These are phyloP conservation scores for Trichoderma erinaceum DNA, from an alignment of 495 filamentous ascomycete genomes.

Conservation along the genomic window DNA sequence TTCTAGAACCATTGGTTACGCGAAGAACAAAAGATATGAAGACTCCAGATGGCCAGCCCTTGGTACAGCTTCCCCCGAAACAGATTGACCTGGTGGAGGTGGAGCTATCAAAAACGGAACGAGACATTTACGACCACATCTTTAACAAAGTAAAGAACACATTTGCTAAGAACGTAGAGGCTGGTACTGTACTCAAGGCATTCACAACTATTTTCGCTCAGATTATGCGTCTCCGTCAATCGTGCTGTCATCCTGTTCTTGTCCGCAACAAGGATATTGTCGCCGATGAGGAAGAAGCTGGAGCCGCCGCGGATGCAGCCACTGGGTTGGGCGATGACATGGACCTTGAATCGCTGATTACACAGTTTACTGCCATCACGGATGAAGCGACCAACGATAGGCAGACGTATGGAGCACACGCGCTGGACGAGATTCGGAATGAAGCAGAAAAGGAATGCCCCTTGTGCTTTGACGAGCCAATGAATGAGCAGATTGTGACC, in stretches of 20 bases:
- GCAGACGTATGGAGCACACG: slow-evolving; percentile 76
- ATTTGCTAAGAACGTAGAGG: slow-evolving; percentile 78
- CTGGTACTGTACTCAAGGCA: slow-evolving; percentile 85
- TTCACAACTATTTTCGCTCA: slow-evolving; percentile 97
- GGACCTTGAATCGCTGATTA: slow-evolving; percentile 81
- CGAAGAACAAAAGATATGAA: slow-evolving; percentile 97
- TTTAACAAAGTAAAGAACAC: slow-evolving; percentile 74
- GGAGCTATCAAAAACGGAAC: slow-evolving; percentile 74
- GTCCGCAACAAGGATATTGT: slow-evolving; percentile 79
- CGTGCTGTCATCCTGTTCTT: slow-evolving; percentile 87
- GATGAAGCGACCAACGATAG: slow-evolving; percentile 55
- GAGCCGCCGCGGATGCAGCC: slow-evolving; percentile 67
- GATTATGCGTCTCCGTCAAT: slow-evolving; percentile 87
- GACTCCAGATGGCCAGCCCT: slow-evolving; percentile 77
- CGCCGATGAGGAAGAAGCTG: slow-evolving; percentile 81
- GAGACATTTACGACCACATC: slow-evolving; percentile 87
- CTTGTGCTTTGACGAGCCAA: slow-evolving; percentile 89
- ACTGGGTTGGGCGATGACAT: slow-evolving; percentile 90
- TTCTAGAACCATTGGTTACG: slow-evolving; percentile 91
- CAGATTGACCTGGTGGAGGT: slow-evolving; percentile 77
- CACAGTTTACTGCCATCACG: slow-evolving; percentile 66
- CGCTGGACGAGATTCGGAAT: slow-evolving; percentile 81
- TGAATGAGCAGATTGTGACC: slow-evolving; percentile 88
- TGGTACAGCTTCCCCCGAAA: slow-evolving; percentile 80
- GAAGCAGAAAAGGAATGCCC: slow-evolving; percentile 87